A percentile compares a stretch with the other conserved stretches of the same genome.
phyloP scores from a whole-genome alignment of 164 flowering plant species.

The Pachysandra terminalis region DNA sequence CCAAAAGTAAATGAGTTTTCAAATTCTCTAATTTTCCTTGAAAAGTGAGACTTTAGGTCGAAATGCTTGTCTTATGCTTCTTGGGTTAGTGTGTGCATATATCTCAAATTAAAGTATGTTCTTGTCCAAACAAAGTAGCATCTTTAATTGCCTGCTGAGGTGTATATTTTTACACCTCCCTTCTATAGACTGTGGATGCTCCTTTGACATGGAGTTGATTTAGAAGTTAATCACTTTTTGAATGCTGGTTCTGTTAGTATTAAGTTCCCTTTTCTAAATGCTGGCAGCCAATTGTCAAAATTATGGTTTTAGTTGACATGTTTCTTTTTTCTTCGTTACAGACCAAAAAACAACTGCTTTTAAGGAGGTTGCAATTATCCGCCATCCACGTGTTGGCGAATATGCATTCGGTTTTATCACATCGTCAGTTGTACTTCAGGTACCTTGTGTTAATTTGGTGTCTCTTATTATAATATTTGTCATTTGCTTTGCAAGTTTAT shows the following conservation, averaged over 20 bases:
- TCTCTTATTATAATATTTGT: not conserved
- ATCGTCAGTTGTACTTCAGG: conserved; percentile 45
- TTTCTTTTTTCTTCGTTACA: conserved; percentile 20
- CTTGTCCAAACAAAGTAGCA: too few species aligned
- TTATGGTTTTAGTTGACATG: conserved; percentile 1
- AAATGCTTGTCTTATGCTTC: too few species aligned
- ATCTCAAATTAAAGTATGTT: too few species aligned
- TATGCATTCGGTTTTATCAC: conserved; percentile 91
- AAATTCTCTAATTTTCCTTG: too few species aligned
- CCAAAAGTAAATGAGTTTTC: too few species aligned
- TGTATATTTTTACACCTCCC: not conserved
- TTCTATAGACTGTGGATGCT: not conserved
- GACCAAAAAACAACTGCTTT: conserved; percentile 85
- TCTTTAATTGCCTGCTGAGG: not conserved
- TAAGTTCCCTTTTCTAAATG: not conserved
- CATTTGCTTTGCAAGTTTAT: not conserved
- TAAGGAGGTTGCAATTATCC: conserved; percentile 83
- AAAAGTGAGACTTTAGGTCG: too few species aligned
- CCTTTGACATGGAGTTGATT: not conserved
- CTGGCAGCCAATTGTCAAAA: not conserved
- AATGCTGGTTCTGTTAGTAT: too few species aligned
- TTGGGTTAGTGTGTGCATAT: too few species aligned
- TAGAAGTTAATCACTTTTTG: too few species aligned
- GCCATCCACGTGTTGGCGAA: conserved; percentile 89
- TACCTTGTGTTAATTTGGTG: conserved; percentile 1